phyloP scores from a whole-genome alignment of 164 flowering plant genomes.

The Dillenia turbinata region DNA sequence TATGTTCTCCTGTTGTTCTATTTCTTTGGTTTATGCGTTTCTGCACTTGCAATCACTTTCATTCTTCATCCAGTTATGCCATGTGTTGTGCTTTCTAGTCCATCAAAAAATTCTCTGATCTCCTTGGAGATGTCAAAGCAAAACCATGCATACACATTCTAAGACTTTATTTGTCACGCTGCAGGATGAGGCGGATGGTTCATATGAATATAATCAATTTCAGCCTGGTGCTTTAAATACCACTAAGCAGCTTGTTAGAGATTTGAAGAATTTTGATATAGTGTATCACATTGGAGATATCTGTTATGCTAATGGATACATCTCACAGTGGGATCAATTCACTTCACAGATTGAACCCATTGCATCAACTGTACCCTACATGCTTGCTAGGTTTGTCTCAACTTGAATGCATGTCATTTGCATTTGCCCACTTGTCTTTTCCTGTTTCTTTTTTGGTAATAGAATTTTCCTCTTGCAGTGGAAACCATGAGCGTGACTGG shows the following conservation, averaged over 20 bases:
- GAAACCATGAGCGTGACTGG: conserved; percentile 49
- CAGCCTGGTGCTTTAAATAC: conserved; percentile 42
- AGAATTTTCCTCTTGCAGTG: conserved; percentile 20
- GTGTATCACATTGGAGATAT: conserved; percentile 48
- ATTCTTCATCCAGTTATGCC: neutral
- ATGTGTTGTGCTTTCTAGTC: neutral
- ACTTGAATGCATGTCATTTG: neutral
- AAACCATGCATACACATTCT: neutral
- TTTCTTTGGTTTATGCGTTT: too few relatives aligned
- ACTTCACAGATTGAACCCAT: conserved; percentile 47
- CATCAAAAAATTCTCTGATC: neutral
- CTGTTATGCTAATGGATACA: conserved; percentile 42
- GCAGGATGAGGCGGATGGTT: conserved; percentile 39
- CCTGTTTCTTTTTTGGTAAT: too few relatives aligned
- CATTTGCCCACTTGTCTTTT: neutral
- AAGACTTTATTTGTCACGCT: conserved; percentile 1
- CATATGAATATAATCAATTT: conserved; percentile 29
- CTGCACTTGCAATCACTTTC: too few relatives aligned
- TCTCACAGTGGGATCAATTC: conserved; percentile 53
- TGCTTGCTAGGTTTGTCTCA: conserved; percentile 34
- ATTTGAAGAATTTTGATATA: conserved; percentile 32
- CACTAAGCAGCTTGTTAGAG: conserved; percentile 28
- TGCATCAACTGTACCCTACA: conserved; percentile 40
- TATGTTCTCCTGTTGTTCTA: too few relatives aligned
- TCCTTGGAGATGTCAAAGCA: too few relatives aligned